Conservation (phyloP, 2,329 filamentous ascomycete species). For the Exophiala aquamarina region DNA sequence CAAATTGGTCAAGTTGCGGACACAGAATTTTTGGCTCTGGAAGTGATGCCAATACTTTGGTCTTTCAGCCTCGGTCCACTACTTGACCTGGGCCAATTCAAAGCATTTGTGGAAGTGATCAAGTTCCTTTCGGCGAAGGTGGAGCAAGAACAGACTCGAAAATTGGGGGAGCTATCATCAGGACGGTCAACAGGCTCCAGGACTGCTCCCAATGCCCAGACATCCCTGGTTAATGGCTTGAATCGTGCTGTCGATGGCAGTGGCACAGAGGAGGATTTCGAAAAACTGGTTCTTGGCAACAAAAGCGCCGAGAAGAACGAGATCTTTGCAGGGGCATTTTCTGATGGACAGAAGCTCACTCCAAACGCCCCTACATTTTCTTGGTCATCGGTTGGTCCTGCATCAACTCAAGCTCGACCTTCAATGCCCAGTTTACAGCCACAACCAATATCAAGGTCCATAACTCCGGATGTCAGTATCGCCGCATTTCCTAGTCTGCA, state of each 20-base stretch:
- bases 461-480: constrained; percentile 53
- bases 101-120: constrained; percentile 85
- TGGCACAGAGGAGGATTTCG: constrained; percentile 72
- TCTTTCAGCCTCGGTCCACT: constrained; percentile 86
- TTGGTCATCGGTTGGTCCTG: constrained; percentile 40
- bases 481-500: constrained; percentile 49
- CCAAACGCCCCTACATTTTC: constrained; percentile 40
- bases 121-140: constrained; percentile 75
- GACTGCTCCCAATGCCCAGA: constrained; percentile 30
- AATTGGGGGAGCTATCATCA: constrained; percentile 78
- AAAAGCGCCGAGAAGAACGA: constrained; percentile 40
- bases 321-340: constrained; percentile 32
- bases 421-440: constrained; percentile 29
- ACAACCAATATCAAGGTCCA: constrained; percentile 41
- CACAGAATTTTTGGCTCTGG: constrained; percentile 86
- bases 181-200: constrained; percentile 43
- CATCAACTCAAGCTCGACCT: constrained; percentile 14
- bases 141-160: constrained; percentile 84
- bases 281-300: constrained; percentile 81
- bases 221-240: constrained; percentile 27
- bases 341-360: constrained; percentile 31
- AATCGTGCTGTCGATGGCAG: constrained; percentile 48
- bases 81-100: constrained; percentile 83
- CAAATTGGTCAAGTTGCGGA: constrained; percentile 82
- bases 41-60: constrained; percentile 88